Evolutionary conservation across 2,329 filamentous ascomycete genomes (phyloP).

Genomic region (Aspergillus fructus): DNA sequence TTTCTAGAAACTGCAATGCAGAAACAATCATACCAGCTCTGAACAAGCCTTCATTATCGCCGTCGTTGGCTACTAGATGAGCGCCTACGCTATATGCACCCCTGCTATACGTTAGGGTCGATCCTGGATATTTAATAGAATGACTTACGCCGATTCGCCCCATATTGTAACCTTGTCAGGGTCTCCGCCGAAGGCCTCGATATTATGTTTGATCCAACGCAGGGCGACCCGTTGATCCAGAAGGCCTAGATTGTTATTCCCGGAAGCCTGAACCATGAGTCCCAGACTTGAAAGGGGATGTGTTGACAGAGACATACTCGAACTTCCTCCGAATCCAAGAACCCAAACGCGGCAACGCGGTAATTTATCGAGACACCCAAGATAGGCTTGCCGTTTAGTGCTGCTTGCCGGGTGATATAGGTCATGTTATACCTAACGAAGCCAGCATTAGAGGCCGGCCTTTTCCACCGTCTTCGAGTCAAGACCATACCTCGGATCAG

Average conservation of each 20-base stretch:
- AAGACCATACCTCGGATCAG: conserved; percentile 27
- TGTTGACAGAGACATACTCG: conserved; percentile 15
- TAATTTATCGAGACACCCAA: conserved; percentile 35
- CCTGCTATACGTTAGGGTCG: conserved; percentile 14
- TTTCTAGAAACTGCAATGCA: too few species aligned
- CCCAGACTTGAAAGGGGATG: background rate
- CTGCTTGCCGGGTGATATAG: conserved; percentile 30
- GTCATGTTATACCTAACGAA: conserved; percentile 32
- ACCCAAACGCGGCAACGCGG: conserved; percentile 31
- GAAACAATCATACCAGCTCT: conserved; percentile 24
- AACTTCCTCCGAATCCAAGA: conserved; percentile 31
- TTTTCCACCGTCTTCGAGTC: background rate
- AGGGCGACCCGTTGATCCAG: conserved; percentile 37
- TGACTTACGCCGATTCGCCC: conserved; percentile 35
- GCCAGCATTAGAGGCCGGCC: background rate
- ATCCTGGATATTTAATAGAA: background rate
- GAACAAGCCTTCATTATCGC: conserved; percentile 32
- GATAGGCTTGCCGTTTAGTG: conserved; percentile 27
- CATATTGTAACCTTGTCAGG: conserved; percentile 36
- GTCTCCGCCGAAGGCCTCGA: conserved; percentile 33
- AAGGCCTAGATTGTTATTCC: conserved; percentile 30
- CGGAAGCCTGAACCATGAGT: conserved; percentile 21
- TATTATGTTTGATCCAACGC: conserved; percentile 38
- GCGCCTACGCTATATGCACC: conserved; percentile 33
- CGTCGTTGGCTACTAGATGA: conserved; percentile 29